Conservation (phyloP, 768 basidiomycete genomes). For the Paxillus ammoniavirescens region DNA sequence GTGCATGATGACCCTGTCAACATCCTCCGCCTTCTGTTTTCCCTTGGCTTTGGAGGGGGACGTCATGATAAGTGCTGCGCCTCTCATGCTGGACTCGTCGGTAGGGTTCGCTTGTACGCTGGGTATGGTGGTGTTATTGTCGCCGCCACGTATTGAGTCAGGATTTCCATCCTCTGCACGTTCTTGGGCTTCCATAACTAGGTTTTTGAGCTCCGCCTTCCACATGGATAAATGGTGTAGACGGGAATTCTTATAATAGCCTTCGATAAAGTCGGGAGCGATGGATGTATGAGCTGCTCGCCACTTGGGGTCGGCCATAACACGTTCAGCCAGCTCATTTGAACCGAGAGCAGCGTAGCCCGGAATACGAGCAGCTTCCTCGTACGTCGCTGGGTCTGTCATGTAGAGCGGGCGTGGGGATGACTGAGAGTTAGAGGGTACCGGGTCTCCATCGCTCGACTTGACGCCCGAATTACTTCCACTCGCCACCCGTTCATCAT, state of each 20-base stretch:
- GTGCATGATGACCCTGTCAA: constrained; percentile 78
- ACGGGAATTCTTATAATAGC: constrained; percentile 81
- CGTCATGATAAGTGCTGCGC: constrained; percentile 46
- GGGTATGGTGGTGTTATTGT: not conserved
- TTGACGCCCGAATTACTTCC: not conserved
- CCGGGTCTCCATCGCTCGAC: not conserved
- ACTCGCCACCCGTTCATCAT: not conserved
- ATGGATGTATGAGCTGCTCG: constrained; percentile 83
- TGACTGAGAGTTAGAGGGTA: constrained; percentile 4
- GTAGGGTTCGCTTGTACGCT: not conserved
- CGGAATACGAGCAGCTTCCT: constrained; percentile 49
- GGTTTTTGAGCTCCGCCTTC: constrained; percentile 84
- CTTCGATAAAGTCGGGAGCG: constrained; percentile 83
- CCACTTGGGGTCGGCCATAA: constrained; percentile 86
- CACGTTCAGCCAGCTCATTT: constrained; percentile 71
- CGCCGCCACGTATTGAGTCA: constrained; percentile 3
- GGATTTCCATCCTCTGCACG: constrained; percentile 48
- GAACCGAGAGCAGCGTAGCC: constrained; percentile 67
- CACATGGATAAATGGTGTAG: constrained; percentile 91
- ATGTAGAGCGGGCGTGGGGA: constrained; percentile 29
- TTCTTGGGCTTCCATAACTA: constrained; percentile 80
- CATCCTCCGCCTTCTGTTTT: constrained; percentile 48
- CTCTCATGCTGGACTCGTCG: constrained; percentile 49
- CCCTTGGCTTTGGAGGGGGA: constrained; percentile 50
- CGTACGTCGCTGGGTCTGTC: constrained; percentile 42